Evolutionary conservation across 2,329 filamentous ascomycete species (phyloP).

Genomic region (Cercospora zeina): DNA sequence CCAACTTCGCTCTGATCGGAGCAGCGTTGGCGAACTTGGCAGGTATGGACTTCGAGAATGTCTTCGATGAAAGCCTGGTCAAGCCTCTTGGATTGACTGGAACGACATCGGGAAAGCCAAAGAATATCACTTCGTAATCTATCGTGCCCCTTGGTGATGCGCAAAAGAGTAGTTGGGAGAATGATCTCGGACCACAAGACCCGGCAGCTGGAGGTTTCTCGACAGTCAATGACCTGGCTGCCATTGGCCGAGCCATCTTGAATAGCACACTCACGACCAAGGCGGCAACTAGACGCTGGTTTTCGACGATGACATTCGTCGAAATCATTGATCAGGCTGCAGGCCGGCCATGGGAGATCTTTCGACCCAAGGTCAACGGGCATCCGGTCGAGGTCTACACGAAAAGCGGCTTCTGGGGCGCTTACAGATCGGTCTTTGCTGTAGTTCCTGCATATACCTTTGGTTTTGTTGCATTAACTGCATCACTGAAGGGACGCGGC

Average conservation of each 20-base stretch:
- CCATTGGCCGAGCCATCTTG: constrained; percentile 47
- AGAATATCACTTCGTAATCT: constrained; percentile 12
- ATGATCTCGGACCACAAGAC: constrained; percentile 41
- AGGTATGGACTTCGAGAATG: constrained; percentile 1
- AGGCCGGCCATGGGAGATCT: constrained; percentile 54
- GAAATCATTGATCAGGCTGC: constrained; percentile 43
- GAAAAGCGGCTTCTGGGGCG: constrained; percentile 48
- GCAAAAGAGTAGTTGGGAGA: constrained; percentile 24
- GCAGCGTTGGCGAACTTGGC: constrained; percentile 22
- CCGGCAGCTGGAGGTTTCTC: constrained; percentile 29
- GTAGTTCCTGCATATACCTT: constrained; percentile 53
- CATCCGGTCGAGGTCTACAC: constrained; percentile 52
- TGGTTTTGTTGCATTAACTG: constrained; percentile 46
- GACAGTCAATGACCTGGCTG: constrained; percentile 27
- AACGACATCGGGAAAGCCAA: constrained; percentile 22
- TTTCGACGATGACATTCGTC: constrained; percentile 48
- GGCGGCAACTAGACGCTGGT: constrained; percentile 48
- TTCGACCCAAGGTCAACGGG: constrained; percentile 44
- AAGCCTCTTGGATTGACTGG: constrained; percentile 23
- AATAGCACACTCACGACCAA: constrained; percentile 46
- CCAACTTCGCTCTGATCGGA: constrained; percentile 26
- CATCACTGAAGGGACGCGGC: constrained; percentile 24
- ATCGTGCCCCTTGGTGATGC: constrained; percentile 23
- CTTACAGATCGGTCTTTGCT: constrained; percentile 35
- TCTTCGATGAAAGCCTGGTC: constrained; percentile 22